phyloP scores from a whole-genome alignment of 2,329 filamentous ascomycete species.

The Tothia fuscella region DNA sequence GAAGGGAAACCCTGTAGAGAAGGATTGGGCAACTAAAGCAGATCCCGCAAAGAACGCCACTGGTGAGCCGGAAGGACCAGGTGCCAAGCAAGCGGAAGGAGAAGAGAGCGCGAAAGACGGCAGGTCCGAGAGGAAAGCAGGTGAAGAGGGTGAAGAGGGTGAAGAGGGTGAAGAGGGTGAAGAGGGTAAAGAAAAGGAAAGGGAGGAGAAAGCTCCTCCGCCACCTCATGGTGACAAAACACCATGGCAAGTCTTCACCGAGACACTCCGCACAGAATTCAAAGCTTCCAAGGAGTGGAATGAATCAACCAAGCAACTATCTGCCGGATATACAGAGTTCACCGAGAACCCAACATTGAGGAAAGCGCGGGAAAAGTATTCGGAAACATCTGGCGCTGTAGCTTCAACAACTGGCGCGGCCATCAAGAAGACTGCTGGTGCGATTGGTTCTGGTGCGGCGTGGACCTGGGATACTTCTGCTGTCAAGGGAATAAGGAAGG shows the following conservation, averaged over 20 bases:
- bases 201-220: slow-evolving; percentile 62
- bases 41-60: slow-evolving; percentile 27
- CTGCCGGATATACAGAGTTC: slow-evolving; percentile 79
- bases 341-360: slow-evolving; percentile 86
- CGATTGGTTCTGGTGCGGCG: slow-evolving; percentile 76
- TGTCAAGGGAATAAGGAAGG: slow-evolving; percentile 80
- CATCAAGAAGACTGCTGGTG: slow-evolving; percentile 73
- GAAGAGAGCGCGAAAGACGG: slow-evolving; percentile 24
- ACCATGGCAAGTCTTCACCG: slow-evolving; percentile 96
- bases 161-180: slow-evolving; percentile 40
- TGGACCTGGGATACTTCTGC: slow-evolving; percentile 97
- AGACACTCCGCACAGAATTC: slow-evolving; percentile 89
- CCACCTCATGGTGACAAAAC: slow-evolving; percentile 98
- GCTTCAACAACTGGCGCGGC: slow-evolving; percentile 66
- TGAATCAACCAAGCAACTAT: slow-evolving; percentile 90
- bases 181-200: slow-evolving; percentile 43
- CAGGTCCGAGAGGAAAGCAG: slow-evolving; percentile 34
- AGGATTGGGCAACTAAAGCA: slow-evolving; percentile 23
- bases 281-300: slow-evolving; percentile 99
- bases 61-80: neutral
- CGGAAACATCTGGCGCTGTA: slow-evolving; percentile 73
- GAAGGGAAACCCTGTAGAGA: slow-evolving; percentile 15
- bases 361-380: slow-evolving; percentile 73
- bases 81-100: neutral
- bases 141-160: slow-evolving; percentile 33